Evolutionary conservation across 2,329 filamentous ascomycete species (phyloP).

Genomic region (Beauveria sp.): DNA sequence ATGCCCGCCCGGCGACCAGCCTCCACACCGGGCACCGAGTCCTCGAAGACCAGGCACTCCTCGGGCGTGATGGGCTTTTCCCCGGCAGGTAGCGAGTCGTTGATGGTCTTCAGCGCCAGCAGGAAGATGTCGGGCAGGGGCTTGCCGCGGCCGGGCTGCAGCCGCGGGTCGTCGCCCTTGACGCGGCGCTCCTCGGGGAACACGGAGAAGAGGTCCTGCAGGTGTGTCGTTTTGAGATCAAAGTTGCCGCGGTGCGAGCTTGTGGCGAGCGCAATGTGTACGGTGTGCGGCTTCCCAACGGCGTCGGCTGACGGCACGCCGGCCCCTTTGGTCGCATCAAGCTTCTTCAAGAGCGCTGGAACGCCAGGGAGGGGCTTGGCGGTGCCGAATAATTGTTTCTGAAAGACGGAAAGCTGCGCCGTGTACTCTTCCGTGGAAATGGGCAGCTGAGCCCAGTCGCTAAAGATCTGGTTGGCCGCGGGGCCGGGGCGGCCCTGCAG

Average conservation of each 20-base stretch:
- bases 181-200: constrained; percentile 69
- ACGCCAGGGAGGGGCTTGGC: constrained; percentile 77
- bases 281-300: constrained; percentile 25
- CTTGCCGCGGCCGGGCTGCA: constrained; percentile 77
- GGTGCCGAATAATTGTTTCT: constrained; percentile 63
- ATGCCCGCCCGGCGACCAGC: constrained; percentile 85
- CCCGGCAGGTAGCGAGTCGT: constrained; percentile 58
- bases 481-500: constrained; percentile 55
- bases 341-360: constrained; percentile 53
- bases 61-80: constrained; percentile 64
- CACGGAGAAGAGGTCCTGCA: constrained; percentile 50
- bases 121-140: constrained; percentile 92
- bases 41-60: constrained; percentile 95
- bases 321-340: constrained; percentile 37
- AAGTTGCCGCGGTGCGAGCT: constrained; percentile 68
- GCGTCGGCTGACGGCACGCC: neutral
- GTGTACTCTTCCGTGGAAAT: constrained; percentile 64
- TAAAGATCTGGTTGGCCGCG: constrained; percentile 47
- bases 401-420: constrained; percentile 51
- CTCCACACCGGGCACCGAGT: constrained; percentile 89
- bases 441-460: constrained; percentile 79
- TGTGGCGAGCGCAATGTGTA: constrained; percentile 82
- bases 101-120: constrained; percentile 77
- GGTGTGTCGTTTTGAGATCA: constrained; percentile 63
- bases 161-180: constrained; percentile 76